These are phyloP conservation scores for Penicillium sp. DNA, from an alignment of 2,329 filamentous ascomycete species.

Conservation along the genomic window DNA sequence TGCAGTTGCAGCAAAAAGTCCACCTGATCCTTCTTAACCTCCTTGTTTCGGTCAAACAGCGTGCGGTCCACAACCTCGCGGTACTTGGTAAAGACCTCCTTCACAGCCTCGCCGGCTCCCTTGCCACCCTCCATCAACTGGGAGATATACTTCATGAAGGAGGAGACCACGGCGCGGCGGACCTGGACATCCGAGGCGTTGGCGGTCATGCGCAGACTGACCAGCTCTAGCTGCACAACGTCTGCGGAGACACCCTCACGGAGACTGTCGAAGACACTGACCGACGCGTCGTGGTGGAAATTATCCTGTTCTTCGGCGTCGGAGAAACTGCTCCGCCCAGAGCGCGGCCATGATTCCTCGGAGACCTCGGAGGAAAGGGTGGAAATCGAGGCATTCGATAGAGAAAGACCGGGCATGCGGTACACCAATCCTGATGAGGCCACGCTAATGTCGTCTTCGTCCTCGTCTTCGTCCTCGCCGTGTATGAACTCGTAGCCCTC, in stretches of 20 bases:
- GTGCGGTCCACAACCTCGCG: conserved; percentile 62
- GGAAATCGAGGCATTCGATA: conserved; percentile 60
- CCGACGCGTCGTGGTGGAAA: conserved; percentile 86
- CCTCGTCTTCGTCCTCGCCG: conserved; percentile 66
- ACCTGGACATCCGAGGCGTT: conserved; percentile 90
- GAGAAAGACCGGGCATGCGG: conserved; percentile 50
- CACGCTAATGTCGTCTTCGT: conserved; percentile 66
- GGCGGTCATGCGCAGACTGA: conserved; percentile 84
- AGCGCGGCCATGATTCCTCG: conserved; percentile 64
- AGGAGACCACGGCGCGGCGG: conserved; percentile 79
- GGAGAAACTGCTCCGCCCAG: conserved; percentile 72
- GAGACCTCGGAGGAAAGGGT: conserved; percentile 61
- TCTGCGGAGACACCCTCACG: conserved; percentile 70
- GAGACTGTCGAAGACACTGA: conserved; percentile 83
- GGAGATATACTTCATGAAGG: conserved; percentile 78
- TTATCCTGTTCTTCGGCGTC: conserved; percentile 60
- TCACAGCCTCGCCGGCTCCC: conserved; percentile 66
- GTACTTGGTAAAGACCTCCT: conserved; percentile 64
- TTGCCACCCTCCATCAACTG: conserved; percentile 64
- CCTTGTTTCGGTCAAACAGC: conserved; percentile 58
- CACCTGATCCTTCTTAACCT: conserved; percentile 68
- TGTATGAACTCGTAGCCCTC: conserved; percentile 66
- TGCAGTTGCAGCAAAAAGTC: conserved; percentile 84
- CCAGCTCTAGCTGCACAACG: conserved; percentile 92
- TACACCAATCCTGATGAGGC: conserved; percentile 52